A percentile compares a stretch with the other conserved stretches of the same genome.
These are phyloP conservation scores for Alternaria conjuncta DNA, from an alignment of 2,329 filamentous ascomycete genomes.

Conservation along the genomic window DNA sequence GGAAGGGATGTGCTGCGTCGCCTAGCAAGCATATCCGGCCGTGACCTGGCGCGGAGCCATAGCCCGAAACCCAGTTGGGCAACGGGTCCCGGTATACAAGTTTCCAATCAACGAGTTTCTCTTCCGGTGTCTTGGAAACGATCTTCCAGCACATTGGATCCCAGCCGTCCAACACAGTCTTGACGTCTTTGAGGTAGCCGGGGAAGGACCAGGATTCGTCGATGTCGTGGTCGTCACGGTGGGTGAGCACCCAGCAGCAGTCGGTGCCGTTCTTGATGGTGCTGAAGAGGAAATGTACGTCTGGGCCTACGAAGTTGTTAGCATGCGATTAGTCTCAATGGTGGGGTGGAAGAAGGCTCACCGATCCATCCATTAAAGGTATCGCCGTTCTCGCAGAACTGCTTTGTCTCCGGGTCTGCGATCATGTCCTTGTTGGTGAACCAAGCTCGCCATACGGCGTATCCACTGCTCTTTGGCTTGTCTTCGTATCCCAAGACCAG, in stretches of 20 bases:
- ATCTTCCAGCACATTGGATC: slow-evolving; percentile 44
- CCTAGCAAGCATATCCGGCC: slow-evolving; percentile 58
- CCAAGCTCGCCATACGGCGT: slow-evolving; percentile 61
- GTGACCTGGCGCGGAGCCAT: slow-evolving; percentile 46
- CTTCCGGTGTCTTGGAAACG: slow-evolving; percentile 46
- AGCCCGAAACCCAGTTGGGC: slow-evolving; percentile 59
- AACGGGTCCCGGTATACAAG: slow-evolving; percentile 62
- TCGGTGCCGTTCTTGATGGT: slow-evolving; percentile 46
- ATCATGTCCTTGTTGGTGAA: slow-evolving; percentile 48
- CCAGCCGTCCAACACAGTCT: slow-evolving; percentile 42
- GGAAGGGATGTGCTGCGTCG: slow-evolving; percentile 62
- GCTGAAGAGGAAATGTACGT: slow-evolving; percentile 49
- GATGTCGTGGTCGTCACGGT: slow-evolving; percentile 45
- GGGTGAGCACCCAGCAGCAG: slow-evolving; percentile 48
- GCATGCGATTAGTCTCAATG: background rate
- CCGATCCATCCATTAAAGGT: slow-evolving; percentile 49
- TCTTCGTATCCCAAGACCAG: slow-evolving; percentile 61
- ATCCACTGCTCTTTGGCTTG: slow-evolving; percentile 60
- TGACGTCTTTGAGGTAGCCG: slow-evolving; percentile 42
- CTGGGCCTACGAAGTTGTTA: slow-evolving; percentile 29
- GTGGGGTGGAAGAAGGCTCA: background rate
- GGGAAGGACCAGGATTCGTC: slow-evolving; percentile 47
- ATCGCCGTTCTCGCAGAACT: slow-evolving; percentile 49
- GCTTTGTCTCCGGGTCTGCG: slow-evolving; percentile 45
- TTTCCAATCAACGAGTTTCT: slow-evolving; percentile 59